phyloP scores from a whole-genome alignment of 192 early-diverging fungal genomes.

The Coemansia sp. region DNA sequence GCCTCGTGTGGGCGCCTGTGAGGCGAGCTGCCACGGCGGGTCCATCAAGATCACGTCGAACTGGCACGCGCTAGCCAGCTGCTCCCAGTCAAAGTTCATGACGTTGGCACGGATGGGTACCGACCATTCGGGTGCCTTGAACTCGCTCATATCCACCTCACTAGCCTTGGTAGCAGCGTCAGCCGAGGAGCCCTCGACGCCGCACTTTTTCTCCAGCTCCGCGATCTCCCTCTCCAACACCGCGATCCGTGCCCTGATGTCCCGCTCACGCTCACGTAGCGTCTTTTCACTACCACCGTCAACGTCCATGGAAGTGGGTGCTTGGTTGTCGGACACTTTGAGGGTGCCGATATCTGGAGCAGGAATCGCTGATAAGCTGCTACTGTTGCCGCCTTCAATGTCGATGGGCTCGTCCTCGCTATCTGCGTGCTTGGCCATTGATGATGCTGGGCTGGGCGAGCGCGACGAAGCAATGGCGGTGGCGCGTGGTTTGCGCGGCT shows the following conservation, averaged over 20 bases:
- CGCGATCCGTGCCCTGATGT: slow-evolving; percentile 57
- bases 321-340: slow-evolving; percentile 12
- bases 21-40: slow-evolving; percentile 97
- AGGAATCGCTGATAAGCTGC: slow-evolving; percentile 24
- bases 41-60: slow-evolving; percentile 95
- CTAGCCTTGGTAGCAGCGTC: slow-evolving; percentile 9
- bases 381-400: slow-evolving; percentile 15
- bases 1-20: slow-evolving; percentile 88
- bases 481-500: slow-evolving; percentile 28
- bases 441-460: slow-evolving; percentile 16
- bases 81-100: slow-evolving; percentile 91
- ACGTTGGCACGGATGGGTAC: slow-evolving; percentile 95
- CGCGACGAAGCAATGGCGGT: not conserved
- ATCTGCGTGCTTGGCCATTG: not conserved
- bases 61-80: slow-evolving; percentile 75
- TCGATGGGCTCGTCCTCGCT: slow-evolving; percentile 16
- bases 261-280: slow-evolving; percentile 57
- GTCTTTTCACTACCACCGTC: not conserved
- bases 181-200: slow-evolving; percentile 22
- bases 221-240: slow-evolving; percentile 57
- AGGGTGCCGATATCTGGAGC: slow-evolving; percentile 45
- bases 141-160: slow-evolving; percentile 67
- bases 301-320: slow-evolving; percentile 9
- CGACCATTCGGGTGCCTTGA: slow-evolving; percentile 89
- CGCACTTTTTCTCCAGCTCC: slow-evolving; percentile 56